These are phyloP conservation scores for Russula virescens DNA, from an alignment of 768 basidiomycete genomes.

Conservation along the genomic window DNA sequence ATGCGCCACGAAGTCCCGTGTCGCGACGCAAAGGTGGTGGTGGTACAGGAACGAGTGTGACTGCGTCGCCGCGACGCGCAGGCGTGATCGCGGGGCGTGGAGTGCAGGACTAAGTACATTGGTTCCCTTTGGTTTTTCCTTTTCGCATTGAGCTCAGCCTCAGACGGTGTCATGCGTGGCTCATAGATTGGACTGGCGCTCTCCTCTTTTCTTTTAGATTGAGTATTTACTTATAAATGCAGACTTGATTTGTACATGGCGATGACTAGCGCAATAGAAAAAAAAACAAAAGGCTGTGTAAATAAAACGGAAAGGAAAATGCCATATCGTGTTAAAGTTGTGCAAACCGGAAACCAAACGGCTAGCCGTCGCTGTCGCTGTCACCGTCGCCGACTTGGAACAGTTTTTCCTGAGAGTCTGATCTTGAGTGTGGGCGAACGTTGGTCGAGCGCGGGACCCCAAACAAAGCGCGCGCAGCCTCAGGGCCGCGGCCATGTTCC, in stretches of 20 bases:
- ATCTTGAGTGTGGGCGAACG: not conserved
- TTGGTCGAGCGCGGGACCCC: constrained; percentile 19
- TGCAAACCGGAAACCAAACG: not conserved
- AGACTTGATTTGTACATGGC: constrained; percentile 10
- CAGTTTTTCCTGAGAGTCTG: constrained; percentile 16
- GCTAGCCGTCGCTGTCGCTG: constrained; percentile 19
- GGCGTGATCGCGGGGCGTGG: constrained; percentile 19
- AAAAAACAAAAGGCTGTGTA: not conserved
- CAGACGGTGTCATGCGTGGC: not conserved
- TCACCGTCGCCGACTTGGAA: constrained; percentile 21
- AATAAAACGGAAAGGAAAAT: not conserved
- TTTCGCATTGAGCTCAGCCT: not conserved
- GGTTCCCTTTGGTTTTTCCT: not conserved
- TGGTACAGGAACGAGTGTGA: not conserved
- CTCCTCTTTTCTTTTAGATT: not conserved
- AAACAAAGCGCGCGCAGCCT: constrained; percentile 44
- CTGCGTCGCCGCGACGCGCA: constrained; percentile 18
- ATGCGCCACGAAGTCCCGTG: constrained; percentile 33
- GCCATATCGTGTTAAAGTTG: not conserved
- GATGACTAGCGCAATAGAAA: not conserved
- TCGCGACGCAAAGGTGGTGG: constrained; percentile 33
- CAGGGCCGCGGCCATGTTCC: constrained; percentile 47
- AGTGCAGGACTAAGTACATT: constrained; percentile 2
- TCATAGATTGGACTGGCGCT: not conserved
- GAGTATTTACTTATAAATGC: constrained; percentile 3